phyloP scores from a whole-genome alignment of 208 protist genomes.

The Leishmania amazonensis region DNA sequence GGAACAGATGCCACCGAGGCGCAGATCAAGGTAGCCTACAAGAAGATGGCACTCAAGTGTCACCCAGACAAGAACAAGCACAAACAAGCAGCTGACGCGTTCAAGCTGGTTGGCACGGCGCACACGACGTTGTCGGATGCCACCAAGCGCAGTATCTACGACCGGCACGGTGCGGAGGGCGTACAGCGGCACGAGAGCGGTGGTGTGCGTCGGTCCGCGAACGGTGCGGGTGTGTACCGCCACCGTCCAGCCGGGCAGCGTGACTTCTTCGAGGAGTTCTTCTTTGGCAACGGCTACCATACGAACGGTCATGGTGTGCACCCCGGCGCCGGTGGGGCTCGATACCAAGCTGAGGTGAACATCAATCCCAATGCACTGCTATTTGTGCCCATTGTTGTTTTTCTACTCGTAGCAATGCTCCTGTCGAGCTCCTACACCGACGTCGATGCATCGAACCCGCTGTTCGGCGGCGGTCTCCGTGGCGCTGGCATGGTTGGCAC shows the following conservation, averaged over 20 bases:
- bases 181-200: conserved; percentile 86
- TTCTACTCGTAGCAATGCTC: conserved; percentile 76
- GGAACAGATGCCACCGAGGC: conserved; percentile 49
- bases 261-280: conserved; percentile 85
- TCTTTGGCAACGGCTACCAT: conserved; percentile 38
- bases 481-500: not conserved
- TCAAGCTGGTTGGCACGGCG: conserved; percentile 87
- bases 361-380: conserved; percentile 64
- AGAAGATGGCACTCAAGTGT: conserved; percentile 86
- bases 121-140: conserved; percentile 72
- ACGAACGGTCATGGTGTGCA: not conserved
- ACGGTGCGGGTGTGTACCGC: conserved; percentile 18
- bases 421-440: conserved; percentile 67
- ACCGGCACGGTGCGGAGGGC: conserved; percentile 72
- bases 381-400: conserved; percentile 65
- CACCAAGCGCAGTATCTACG: conserved; percentile 85
- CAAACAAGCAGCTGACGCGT: conserved; percentile 78
- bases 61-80: conserved; percentile 94
- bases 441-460: conserved; percentile 34
- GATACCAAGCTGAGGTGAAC: conserved; percentile 46
- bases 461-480: conserved; percentile 17
- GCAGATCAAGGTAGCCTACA: conserved; percentile 87
- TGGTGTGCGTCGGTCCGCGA: conserved; percentile 24
- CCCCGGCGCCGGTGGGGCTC: conserved; percentile 7
- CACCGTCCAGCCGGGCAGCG: conserved; percentile 25